Conservation (phyloP, 805 yeast genomes). For the Kazachstania martiniae region DNA sequence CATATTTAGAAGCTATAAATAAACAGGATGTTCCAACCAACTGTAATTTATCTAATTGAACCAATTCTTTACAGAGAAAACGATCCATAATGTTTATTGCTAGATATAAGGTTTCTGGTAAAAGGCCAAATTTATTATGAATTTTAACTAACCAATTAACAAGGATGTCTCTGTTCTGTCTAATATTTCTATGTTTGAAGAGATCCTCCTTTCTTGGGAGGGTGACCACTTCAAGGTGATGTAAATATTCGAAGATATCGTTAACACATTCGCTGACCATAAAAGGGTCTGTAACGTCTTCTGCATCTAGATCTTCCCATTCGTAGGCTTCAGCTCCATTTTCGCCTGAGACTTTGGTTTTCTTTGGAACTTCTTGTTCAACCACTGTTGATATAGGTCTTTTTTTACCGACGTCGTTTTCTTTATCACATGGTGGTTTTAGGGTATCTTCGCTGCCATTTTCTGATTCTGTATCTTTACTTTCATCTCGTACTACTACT, state of each 20-base stretch:
- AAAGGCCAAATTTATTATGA: conserved; percentile 69
- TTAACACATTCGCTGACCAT: conserved; percentile 91
- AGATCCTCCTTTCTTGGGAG: conserved; percentile 41
- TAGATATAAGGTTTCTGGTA: conserved; percentile 79
- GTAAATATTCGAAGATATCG: conserved; percentile 75
- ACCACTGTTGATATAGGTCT: conserved; percentile 28
- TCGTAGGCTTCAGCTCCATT: conserved; percentile 29
- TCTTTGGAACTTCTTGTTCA: conserved; percentile 26
- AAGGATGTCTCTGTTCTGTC: conserved; percentile 53
- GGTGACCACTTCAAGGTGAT: conserved; percentile 59
- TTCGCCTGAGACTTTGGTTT: conserved; percentile 24
- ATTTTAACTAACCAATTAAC: conserved; percentile 94
- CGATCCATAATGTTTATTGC: conserved; percentile 85
- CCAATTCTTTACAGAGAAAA: conserved; percentile 65
- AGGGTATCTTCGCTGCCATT: neutral
- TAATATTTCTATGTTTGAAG: conserved; percentile 33
- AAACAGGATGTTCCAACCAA: conserved; percentile 77
- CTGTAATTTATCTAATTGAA: conserved; percentile 73
- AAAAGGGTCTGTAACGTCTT: conserved; percentile 68
- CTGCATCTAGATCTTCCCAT: conserved; percentile 74
- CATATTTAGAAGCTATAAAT: conserved; percentile 86
- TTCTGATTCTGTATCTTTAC: neutral
- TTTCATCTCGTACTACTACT: neutral
- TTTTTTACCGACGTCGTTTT: conserved; percentile 19
- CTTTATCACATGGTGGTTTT: conserved; percentile 3